Conservation (phyloP, 768 basidiomycete species). For the Mycena indigotica region DNA sequence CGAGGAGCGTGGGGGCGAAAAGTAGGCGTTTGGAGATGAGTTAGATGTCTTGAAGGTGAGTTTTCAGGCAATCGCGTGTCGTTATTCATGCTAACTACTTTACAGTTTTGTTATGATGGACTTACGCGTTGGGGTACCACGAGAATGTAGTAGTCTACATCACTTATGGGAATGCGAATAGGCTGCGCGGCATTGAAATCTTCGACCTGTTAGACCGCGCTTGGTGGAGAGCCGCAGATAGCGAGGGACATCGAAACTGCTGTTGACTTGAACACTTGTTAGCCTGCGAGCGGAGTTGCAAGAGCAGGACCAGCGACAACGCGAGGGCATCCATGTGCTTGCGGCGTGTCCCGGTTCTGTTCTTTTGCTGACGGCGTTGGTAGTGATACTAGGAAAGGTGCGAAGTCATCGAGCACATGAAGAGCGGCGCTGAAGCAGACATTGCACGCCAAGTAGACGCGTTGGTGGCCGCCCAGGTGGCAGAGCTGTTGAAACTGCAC, state of each 20-base stretch:
- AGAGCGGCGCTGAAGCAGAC: slow-evolving; percentile 52
- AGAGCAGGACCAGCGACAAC: slow-evolving; percentile 45
- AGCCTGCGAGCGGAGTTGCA: slow-evolving; percentile 50
- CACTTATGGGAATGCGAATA: too few species aligned
- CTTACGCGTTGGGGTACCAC: too few species aligned
- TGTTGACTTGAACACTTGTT: background rate
- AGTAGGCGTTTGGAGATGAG: too few species aligned
- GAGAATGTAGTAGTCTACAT: too few species aligned
- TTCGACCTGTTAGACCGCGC: too few species aligned
- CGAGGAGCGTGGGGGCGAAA: too few species aligned
- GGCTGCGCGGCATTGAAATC: too few species aligned
- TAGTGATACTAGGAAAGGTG: slow-evolving; percentile 52
- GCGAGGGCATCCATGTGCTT: slow-evolving; percentile 50
- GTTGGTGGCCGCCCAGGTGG: slow-evolving; percentile 54
- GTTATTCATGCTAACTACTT: too few species aligned
- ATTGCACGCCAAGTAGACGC: slow-evolving; percentile 51
- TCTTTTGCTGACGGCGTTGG: background rate
- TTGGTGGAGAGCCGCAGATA: slow-evolving; percentile 41
- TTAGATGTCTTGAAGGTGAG: too few species aligned
- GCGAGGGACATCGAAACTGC: slow-evolving; percentile 39
- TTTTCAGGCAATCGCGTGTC: too few species aligned
- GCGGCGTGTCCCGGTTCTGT: slow-evolving; percentile 30
- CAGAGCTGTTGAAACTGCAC: slow-evolving; percentile 45
- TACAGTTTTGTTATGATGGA: too few species aligned
- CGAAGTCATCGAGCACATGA: slow-evolving; percentile 48